Evolutionary conservation across 2,329 filamentous ascomycete species (phyloP).

Genomic region (Fusarium subglutinans): DNA sequence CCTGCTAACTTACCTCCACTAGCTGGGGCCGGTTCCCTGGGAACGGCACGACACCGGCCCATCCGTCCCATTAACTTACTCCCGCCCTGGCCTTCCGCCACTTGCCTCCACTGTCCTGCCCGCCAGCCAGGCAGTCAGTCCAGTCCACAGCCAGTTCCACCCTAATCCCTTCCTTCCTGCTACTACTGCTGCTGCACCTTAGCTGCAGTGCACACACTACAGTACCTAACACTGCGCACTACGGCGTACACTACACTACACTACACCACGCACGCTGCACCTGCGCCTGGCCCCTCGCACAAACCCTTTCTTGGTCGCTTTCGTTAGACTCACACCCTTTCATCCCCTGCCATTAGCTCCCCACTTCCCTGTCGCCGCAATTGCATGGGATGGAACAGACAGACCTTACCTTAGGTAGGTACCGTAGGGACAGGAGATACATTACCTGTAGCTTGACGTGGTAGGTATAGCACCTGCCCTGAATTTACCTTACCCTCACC

Average conservation of each 20-base stretch:
- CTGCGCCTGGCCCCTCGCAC: conserved; percentile 16
- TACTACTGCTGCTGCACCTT: conserved; percentile 40
- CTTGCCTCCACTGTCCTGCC: conserved; percentile 15
- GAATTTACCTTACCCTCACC: conserved; percentile 1
- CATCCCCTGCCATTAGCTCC: conserved; percentile 5
- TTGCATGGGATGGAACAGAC: conserved; percentile 12
- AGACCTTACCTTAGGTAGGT: background rate
- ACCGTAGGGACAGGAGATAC: background rate
- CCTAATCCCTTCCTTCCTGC: conserved; percentile 26
- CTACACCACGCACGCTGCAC: background rate
- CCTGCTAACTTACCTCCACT: conserved; percentile 6
- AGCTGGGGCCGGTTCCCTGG: conserved; percentile 48
- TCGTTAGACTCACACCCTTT: conserved; percentile 17
- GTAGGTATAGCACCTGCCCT: conserved; percentile 1
- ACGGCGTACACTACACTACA: background rate
- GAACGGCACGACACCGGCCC: conserved; percentile 52
- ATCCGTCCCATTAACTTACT: conserved; percentile 48
- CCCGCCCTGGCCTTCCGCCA: conserved; percentile 47
- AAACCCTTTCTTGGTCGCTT: conserved; percentile 9
- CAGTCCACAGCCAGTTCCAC: conserved; percentile 1
- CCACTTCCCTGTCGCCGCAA: conserved; percentile 27
- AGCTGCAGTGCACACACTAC: background rate
- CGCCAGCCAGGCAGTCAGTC: background rate
- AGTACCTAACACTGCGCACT: background rate
- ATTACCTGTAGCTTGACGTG: background rate